Conservation (phyloP, 352 stramenopile genomes). For the Globisporangium viniferum region DNA sequence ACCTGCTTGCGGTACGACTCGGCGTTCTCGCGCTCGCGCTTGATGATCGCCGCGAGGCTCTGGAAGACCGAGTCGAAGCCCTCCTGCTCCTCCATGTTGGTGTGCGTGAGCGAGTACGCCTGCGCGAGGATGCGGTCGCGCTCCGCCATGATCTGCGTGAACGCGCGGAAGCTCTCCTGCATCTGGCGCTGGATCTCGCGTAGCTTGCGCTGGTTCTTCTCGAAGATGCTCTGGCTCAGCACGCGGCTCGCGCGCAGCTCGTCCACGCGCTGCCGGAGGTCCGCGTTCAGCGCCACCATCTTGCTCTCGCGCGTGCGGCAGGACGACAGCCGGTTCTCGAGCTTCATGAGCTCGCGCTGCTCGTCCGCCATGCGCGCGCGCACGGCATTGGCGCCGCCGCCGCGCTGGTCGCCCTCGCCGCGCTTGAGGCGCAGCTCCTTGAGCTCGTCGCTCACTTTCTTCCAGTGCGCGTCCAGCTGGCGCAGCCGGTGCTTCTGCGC, state of each 20-base stretch:
- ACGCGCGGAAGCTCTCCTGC: conserved; percentile 66
- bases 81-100: conserved; percentile 77
- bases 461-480: conserved; percentile 68
- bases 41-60: conserved; percentile 67
- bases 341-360: conserved; percentile 72
- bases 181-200: conserved; percentile 75
- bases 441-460: conserved; percentile 63
- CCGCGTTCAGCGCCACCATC: conserved; percentile 54
- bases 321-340: conserved; percentile 73
- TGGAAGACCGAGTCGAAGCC: conserved; percentile 73
- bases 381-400: conserved; percentile 67
- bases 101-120: conserved; percentile 58
- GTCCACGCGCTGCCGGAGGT: conserved; percentile 54
- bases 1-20: conserved; percentile 79
- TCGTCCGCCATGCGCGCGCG: conserved; percentile 68
- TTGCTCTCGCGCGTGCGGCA: conserved; percentile 77
- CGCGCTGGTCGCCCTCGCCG: conserved; percentile 68
- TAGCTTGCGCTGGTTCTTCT: conserved; percentile 77
- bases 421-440: conserved; percentile 62
- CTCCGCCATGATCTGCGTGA: conserved; percentile 69
- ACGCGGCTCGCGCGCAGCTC: conserved; percentile 60
- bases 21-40: conserved; percentile 67
- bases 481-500: conserved; percentile 70
- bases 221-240: conserved; percentile 69
- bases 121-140: conserved; percentile 69